Evolutionary conservation across 1,284 basidiomycete genomes (phyloP), one percentile per base, ranked within the genome.

Genomic region (Coniferiporia weirii): DNA sequence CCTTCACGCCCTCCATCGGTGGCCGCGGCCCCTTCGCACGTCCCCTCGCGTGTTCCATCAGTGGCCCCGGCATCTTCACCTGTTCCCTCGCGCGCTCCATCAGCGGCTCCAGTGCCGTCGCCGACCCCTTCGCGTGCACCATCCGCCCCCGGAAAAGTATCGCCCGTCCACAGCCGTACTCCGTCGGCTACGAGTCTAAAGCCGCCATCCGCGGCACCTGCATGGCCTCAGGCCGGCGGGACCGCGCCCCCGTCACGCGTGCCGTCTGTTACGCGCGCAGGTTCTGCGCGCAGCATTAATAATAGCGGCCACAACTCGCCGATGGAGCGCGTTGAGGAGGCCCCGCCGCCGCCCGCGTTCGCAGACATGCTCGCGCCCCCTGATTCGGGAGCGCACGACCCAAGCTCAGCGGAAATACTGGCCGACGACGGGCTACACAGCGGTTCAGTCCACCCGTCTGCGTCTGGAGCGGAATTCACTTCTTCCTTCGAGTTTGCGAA

Each of bases 1-100:
- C 54, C 75, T 44, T 54, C 52, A 3, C 52, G 52, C 40, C 15
- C 52, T 8, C 52, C 52, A 22, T 54, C 52, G 27, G 27, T 52
- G 3, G 50, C 50, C 12, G 15, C 50, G 15, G 50, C 15, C 15
- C 15, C 32, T 12, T 34, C 50, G 22, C 22, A 17, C 32, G 50
- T 34, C 6, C 50, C n/a, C 13, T 52, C 50, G 13, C 50, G 50
- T 20, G 27, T 15, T 10, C 50, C 50, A n/a, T 52, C 50, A n/a
- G 27, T 52, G 4, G 50, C 50, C 12, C 15, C 50, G 15, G 22
- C 15, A 12, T 15, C 32, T 1, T 27, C 50, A 20, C 50, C 50
- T 8, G 50, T 34, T 34, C n/a, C 22, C 22, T 52, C 50, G 27
- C 50, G 50, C 22, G 27, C 35, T 10, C 50, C 50, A 15, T 52